phyloP scores from a whole-genome alignment of 768 basidiomycete species.

The Candolleomyces eurysporus region DNA sequence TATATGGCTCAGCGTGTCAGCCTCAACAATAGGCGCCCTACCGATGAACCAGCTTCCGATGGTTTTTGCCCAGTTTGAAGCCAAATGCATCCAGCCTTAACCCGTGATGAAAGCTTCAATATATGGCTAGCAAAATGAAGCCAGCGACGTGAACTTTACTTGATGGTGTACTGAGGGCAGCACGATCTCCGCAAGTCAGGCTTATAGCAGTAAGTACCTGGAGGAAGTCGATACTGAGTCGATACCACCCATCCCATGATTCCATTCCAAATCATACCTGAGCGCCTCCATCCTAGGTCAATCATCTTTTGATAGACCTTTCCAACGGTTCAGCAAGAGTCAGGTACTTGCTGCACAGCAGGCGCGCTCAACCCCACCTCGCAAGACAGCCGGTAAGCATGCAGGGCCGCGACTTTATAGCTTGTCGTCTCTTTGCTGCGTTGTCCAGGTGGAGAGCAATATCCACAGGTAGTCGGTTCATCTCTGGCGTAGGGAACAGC shows the following conservation, averaged over 20 bases:
- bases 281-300: constrained; percentile 82
- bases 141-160: constrained; percentile 39
- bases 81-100: constrained; percentile 60
- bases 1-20: not conserved
- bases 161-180: constrained; percentile 95
- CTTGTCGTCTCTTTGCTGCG: constrained; percentile 41
- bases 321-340: too few species aligned
- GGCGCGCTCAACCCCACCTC: constrained; percentile 31
- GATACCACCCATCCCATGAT: not conserved
- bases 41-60: constrained; percentile 74
- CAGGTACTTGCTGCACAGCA: too few species aligned
- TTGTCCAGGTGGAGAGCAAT: constrained; percentile 58
- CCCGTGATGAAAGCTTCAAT: not conserved
- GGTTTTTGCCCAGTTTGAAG: constrained; percentile 72
- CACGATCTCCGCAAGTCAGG: constrained; percentile 81
- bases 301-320: constrained; percentile 50
- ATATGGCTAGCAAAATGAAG: constrained; percentile 4
- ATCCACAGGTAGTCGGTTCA: constrained; percentile 55
- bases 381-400: constrained; percentile 53
- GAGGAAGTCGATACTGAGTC: not conserved
- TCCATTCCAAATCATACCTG: constrained; percentile 38
- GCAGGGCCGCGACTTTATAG: constrained; percentile 46
- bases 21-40: constrained; percentile 23
- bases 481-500: constrained; percentile 32
- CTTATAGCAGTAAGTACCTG: constrained; percentile 77